phyloP scores from a whole-genome alignment of 2,329 filamentous ascomycete species.

The Colletotrichum salicis region DNA sequence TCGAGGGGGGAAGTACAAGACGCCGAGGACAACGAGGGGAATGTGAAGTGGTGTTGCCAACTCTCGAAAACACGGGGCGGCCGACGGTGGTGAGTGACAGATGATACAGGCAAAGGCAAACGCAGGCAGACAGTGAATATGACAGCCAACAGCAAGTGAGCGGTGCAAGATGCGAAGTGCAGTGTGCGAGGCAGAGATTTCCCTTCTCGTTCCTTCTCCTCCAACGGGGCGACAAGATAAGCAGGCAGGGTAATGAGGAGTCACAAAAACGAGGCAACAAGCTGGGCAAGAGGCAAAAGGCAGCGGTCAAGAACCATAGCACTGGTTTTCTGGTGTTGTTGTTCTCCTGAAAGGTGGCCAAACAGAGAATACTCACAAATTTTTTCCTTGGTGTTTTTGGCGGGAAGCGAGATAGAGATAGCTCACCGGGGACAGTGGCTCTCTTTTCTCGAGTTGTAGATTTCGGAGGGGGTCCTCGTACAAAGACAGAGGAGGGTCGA shows the following conservation, averaged over 20 bases:
- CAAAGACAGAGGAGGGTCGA: neutral
- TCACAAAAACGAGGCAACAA: constrained; percentile 28
- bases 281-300: constrained; percentile 18
- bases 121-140: constrained; percentile 10
- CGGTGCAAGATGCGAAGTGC: neutral
- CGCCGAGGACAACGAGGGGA: constrained; percentile 14
- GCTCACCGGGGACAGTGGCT: constrained; percentile 18
- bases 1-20: constrained; percentile 16
- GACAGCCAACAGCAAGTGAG: constrained; percentile 3
- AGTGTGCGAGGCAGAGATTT: constrained; percentile 9
- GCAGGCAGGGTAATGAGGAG: constrained; percentile 13
- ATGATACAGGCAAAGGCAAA: constrained; percentile 25
- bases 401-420: constrained; percentile 5
- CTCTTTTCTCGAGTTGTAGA: constrained; percentile 14
- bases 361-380: constrained; percentile 27
- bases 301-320: constrained; percentile 8
- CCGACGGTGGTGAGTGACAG: constrained; percentile 14
- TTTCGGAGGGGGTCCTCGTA: neutral
- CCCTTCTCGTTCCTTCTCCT: neutral
- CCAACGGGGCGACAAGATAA: constrained; percentile 14
- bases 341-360: constrained; percentile 11
- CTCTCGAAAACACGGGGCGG: constrained; percentile 20
- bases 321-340: constrained; percentile 10
- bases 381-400: neutral
- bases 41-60: constrained; percentile 14